Conservation (phyloP, 1,284 basidiomycete genomes). For the Xerocomus minutiporus region DNA sequence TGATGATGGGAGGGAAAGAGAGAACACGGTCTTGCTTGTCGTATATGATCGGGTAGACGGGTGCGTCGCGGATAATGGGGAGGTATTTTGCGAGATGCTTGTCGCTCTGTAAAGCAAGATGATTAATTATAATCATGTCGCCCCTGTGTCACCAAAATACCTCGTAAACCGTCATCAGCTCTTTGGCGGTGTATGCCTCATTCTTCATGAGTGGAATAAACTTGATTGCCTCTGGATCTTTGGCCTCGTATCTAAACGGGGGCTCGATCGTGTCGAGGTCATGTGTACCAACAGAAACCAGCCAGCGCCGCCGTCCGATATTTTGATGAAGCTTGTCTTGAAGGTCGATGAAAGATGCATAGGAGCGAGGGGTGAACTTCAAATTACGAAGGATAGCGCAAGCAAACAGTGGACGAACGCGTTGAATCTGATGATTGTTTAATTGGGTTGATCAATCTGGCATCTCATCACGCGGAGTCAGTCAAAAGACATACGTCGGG, state of each 20-base stretch:
- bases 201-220: constrained; percentile 72
- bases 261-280: constrained; percentile 87
- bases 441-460: neutral
- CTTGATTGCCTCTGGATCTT: constrained; percentile 81
- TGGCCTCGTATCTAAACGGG: constrained; percentile 92
- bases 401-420: constrained; percentile 88
- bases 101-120: constrained; percentile 60
- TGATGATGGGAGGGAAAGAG: constrained; percentile 98
- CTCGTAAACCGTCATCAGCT: constrained; percentile 87
- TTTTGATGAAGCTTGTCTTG: constrained; percentile 99
- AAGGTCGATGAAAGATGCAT: constrained; percentile 96
- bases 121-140: neutral
- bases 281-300: constrained; percentile 97
- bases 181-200: constrained; percentile 60
- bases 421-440: constrained; percentile 51
- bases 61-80: constrained; percentile 89
- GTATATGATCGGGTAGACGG: constrained; percentile 98
- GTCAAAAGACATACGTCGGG: constrained; percentile 54
- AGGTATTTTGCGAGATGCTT: constrained; percentile 89
- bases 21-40: constrained; percentile 83
- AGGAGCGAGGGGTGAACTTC: constrained; percentile 83
- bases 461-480: neutral
- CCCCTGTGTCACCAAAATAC: constrained; percentile 38
- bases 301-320: constrained; percentile 82
- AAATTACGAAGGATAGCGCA: constrained; percentile 88